A percentile compares a stretch with the other conserved stretches of the same genome.
These are phyloP conservation scores for Chlamydomonas schloesseri DNA, from an alignment of 139 green algal species.

Conservation along the genomic window DNA sequence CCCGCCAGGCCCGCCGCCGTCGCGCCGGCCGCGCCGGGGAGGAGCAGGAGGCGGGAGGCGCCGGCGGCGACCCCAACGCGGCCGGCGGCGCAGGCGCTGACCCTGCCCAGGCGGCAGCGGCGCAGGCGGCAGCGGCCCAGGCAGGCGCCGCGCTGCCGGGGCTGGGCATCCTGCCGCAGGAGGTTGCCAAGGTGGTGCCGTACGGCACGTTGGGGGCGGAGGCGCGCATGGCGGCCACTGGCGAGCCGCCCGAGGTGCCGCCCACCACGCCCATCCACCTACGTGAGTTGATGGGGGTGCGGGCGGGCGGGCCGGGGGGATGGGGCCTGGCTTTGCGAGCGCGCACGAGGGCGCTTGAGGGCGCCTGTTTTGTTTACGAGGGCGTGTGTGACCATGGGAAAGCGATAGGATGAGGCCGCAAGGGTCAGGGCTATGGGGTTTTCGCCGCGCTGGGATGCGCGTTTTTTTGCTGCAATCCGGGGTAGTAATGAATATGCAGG, in stretches of 20 bases:
- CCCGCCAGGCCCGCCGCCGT: no score
- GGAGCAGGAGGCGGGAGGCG: no score
- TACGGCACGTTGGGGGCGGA: conserved; percentile 19
- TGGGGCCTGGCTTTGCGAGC: not conserved
- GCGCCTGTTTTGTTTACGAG: no score
- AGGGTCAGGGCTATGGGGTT: no score
- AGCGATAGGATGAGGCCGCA: no score
- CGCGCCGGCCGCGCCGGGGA: no score
- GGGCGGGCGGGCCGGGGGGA: not conserved
- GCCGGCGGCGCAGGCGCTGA: not conserved
- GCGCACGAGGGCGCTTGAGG: no score
- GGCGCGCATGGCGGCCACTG: conserved; percentile 19
- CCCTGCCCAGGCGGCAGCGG: not conserved
- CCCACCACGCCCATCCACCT: conserved; percentile 10
- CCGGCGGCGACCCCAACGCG: not conserved
- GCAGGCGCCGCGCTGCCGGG: not conserved
- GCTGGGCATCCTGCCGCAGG: not conserved
- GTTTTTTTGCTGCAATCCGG: no score
- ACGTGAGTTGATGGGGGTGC: no score
- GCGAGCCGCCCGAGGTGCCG: conserved; percentile 16
- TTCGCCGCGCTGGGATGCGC: no score
- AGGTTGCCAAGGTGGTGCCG: not conserved
- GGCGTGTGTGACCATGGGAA: no score
- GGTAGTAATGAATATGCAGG: no score
- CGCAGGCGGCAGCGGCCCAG: not conserved